These are phyloP conservation scores for Radiomyces spectabilis DNA, from an alignment of 192 early-diverging fungal genomes.

Conservation along the genomic window DNA sequence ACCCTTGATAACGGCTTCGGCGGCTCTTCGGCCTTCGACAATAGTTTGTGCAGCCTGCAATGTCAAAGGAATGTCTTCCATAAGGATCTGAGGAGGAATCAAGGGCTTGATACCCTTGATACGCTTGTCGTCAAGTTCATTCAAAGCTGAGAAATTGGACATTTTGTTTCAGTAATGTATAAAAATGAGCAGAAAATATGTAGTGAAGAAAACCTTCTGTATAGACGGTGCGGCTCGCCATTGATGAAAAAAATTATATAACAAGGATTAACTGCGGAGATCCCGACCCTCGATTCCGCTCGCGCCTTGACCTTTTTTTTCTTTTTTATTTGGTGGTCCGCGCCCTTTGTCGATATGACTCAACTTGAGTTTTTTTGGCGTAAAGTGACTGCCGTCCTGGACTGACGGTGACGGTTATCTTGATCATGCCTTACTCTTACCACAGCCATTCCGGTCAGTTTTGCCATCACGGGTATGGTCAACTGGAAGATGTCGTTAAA, in stretches of 20 bases:
- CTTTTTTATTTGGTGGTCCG: too few species aligned
- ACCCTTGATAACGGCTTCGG: conserved; percentile 61
- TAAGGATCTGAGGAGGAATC: conserved; percentile 87
- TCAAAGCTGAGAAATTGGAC: conserved; percentile 49
- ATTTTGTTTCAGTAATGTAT: background rate
- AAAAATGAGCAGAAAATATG: background rate
- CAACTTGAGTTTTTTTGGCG: too few species aligned
- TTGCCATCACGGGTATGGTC: conserved; percentile 86
- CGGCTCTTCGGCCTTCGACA: conserved; percentile 52
- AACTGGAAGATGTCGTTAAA: conserved; percentile 73
- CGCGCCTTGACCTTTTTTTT: too few species aligned
- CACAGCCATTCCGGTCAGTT: conserved; percentile 96
- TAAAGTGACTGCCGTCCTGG: too few species aligned
- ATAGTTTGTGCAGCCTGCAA: conserved; percentile 70
- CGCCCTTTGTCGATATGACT: too few species aligned
- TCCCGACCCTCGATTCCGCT: too few species aligned
- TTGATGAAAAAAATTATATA: background rate
- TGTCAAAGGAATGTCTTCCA: conserved; percentile 82
- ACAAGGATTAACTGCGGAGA: too few species aligned
- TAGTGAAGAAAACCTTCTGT: conserved; percentile 4
- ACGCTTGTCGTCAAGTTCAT: conserved; percentile 89
- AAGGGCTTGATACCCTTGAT: conserved; percentile 74
- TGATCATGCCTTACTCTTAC: conserved; percentile 68
- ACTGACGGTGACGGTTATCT: too few species aligned
- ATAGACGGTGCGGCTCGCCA: background rate